Evolutionary conservation across 1,284 basidiomycete species (phyloP).

Genomic region (Cutaneotrichosporon arboriforme): DNA sequence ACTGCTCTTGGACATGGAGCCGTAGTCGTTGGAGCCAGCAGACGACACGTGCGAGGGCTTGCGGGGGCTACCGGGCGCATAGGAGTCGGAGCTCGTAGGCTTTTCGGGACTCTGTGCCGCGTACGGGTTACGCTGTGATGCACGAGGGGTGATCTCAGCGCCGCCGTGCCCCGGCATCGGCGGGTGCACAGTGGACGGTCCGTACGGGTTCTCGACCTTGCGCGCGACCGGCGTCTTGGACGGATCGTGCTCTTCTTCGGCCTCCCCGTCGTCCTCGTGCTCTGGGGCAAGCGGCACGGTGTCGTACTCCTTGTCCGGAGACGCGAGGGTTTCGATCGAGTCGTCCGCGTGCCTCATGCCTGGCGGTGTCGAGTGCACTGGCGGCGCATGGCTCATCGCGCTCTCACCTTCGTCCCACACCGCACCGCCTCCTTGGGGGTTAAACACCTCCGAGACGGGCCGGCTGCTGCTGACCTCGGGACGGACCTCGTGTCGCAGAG

Average conservation of each 20-base stretch:
- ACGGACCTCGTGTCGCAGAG: slow-evolving; percentile 10
- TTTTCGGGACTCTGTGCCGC: background rate
- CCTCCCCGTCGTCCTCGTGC: background rate
- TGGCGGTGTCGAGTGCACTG: slow-evolving; percentile 2
- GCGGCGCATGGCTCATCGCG: background rate
- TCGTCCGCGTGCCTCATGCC: background rate
- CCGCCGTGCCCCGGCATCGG: background rate
- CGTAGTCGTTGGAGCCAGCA: too few species aligned
- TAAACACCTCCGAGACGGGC: slow-evolving; percentile 7
- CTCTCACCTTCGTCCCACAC: slow-evolving; percentile 4
- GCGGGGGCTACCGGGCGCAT: background rate
- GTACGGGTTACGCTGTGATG: background rate
- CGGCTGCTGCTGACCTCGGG: background rate
- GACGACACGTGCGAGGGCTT: background rate
- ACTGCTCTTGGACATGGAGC: background rate
- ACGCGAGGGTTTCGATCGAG: background rate
- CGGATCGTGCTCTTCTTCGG: background rate
- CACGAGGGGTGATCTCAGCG: too few species aligned
- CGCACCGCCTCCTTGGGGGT: slow-evolving; percentile 13
- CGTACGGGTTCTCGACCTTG: slow-evolving; percentile 1
- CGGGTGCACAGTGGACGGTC: background rate
- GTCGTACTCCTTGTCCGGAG: background rate
- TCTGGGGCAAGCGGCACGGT: background rate
- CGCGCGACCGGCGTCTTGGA: slow-evolving; percentile 2
- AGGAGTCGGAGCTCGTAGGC: background rate